A percentile compares a stretch with the other conserved stretches of the same genome.
Evolutionary conservation across 1,139 yeast genomes (phyloP).

Genomic region (Maudiozyma humilis): DNA sequence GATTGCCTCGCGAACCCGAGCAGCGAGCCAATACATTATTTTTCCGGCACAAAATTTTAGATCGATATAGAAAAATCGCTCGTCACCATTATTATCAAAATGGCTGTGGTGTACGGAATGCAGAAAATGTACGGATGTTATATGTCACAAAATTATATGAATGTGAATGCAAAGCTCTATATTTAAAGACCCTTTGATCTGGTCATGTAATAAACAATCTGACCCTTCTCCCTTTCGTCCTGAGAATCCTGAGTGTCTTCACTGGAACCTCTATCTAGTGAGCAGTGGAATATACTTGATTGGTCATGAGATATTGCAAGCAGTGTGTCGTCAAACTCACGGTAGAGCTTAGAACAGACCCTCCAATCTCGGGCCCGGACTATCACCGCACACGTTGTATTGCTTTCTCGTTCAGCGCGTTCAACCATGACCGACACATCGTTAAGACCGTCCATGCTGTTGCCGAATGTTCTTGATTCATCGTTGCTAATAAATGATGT

Average conservation of each 20-base stretch:
- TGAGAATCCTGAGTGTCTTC: slow-evolving; percentile 13
- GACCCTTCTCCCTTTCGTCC: slow-evolving; percentile 24
- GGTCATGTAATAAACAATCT: slow-evolving; percentile 29
- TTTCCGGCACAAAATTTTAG: too few species aligned
- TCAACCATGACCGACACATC: slow-evolving; percentile 20
- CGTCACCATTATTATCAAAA: too few species aligned
- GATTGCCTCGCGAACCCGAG: too few species aligned
- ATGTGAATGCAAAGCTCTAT: too few species aligned
- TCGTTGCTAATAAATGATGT: too few species aligned
- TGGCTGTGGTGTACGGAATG: not conserved
- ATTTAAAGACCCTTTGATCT: slow-evolving; percentile 18
- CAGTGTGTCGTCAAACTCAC: slow-evolving; percentile 28
- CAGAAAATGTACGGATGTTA: not conserved
- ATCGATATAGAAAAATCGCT: too few species aligned
- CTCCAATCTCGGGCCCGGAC: slow-evolving; percentile 29
- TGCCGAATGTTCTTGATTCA: not conserved
- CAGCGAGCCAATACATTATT: too few species aligned
- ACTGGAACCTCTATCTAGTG: slow-evolving; percentile 23
- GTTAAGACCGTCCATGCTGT: slow-evolving; percentile 6
- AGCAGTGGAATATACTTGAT: slow-evolving; percentile 30
- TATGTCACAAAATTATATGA: not conserved
- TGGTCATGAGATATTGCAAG: slow-evolving; percentile 30
- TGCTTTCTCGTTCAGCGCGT: slow-evolving; percentile 18
- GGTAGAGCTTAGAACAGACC: slow-evolving; percentile 27
- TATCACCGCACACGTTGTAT: slow-evolving; percentile 21